Base-by-base conservation (phyloP, 2,329 filamentous ascomycete genomes). In the Alternaria incomplexa region DNA sequence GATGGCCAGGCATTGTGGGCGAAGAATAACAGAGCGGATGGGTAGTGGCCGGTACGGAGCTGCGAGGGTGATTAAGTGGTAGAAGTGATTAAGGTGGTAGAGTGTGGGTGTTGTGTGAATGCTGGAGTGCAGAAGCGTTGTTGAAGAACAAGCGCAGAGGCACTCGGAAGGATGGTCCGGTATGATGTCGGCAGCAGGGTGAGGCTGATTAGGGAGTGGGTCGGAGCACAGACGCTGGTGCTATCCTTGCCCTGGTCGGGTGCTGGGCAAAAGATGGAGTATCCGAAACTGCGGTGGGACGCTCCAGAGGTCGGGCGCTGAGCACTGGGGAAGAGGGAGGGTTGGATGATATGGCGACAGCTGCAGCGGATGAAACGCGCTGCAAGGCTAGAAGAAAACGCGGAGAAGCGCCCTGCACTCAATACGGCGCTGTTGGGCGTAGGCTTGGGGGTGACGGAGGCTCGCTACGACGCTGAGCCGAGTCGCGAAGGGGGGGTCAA, bases 1-100 rank as follows among this genome's bases (percentile, higher is more conserved):
- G 79, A 28, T 71, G 69, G 62, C 70, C 72, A 40, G 81, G 77
- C 83, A 85, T 62, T 48, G 44, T 84, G 46, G 54, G 45, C 26
- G 58, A 32, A 58, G 32, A 36, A 36, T 36, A 36, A 36, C 32
- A n/a, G 32, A 36, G 32, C 32, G 32, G 32, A 10, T 36, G 51
- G 46, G 56, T 48, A 9, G 17, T 23, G 23, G 10, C n/a, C 52
- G 32, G 36, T 20, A 28, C 11, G 22, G 25, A 13, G 45, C 25
- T 30, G 47, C 47, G 20, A 20, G 56, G 23, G 32, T 26, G 58
- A 23, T 56, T 58, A 30, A 43, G 44, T 36, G 32, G 32, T 36
- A 36, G 20, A 28, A 52, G 17, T n/a, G 58, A 26, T 56, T 58
- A 30, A 43, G 40, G 54, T 36, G 45, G 28, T 48, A 55, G 48